These are phyloP conservation scores for Alternaria arborescens DNA, from an alignment of 2,329 filamentous ascomycete genomes.

Conservation along the genomic window DNA sequence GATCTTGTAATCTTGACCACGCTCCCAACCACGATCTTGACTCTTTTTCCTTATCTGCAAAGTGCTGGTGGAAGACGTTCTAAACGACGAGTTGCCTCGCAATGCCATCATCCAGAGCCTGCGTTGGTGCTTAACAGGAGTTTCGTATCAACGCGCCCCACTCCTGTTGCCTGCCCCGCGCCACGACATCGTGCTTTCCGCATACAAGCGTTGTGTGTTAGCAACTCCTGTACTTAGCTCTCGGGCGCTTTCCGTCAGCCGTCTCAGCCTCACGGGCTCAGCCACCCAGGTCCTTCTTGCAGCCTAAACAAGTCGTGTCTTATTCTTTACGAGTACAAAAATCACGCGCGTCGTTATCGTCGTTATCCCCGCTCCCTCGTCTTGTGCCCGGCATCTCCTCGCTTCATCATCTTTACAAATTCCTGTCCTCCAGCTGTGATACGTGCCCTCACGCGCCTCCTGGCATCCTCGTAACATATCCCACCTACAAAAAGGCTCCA, in stretches of 20 bases:
- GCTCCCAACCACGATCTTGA: background rate
- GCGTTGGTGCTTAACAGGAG: slow-evolving; percentile 5
- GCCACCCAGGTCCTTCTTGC: background rate
- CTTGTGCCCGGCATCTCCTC: background rate
- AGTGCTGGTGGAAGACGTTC: background rate
- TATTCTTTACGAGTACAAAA: background rate
- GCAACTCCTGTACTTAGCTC: background rate
- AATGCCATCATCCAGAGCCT: background rate
- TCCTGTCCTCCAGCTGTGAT: background rate
- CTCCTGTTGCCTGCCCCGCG: slow-evolving; percentile 15
- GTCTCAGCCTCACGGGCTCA: slow-evolving; percentile 1
- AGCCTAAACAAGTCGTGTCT: background rate
- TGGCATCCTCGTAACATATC: background rate
- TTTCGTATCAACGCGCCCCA: slow-evolving; percentile 14
- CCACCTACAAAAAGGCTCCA: slow-evolving; percentile 10
- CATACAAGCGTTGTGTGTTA: background rate
- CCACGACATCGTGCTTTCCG: slow-evolving; percentile 9
- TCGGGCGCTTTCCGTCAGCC: background rate
- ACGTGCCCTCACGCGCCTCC: slow-evolving; percentile 4
- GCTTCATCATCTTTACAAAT: background rate
- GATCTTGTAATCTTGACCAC: background rate
- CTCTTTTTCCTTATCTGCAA: background rate
- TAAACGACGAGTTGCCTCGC: background rate
- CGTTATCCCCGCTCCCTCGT: background rate
- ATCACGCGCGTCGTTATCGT: background rate